Evolutionary conservation across 257 asterid species (phyloP), one percentile per base, ranked within the genome.

Genomic region (Gentiana macrophylla): DNA sequence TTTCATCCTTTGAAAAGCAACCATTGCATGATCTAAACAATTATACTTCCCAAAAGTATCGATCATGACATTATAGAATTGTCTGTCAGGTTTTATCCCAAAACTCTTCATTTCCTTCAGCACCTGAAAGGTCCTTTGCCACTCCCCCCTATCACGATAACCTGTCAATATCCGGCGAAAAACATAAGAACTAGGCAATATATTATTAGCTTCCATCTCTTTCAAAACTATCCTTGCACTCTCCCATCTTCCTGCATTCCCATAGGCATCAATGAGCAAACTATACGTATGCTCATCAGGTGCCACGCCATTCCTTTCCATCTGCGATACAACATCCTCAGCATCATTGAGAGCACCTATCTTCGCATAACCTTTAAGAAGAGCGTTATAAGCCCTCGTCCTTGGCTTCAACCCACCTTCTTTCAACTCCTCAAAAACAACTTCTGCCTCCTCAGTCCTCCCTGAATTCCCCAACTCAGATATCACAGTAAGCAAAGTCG

Each of bases 161-260:
- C 79, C 69, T 34, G 95, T 82, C 71, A 91, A 79, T 49, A 91
- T 86, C 71, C 96, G 71, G 66, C 83, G 70, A 63, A 91, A 91
- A 35, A 84, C 86, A 24, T 70, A 80, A 1, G 94, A 67, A 67
- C 78, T 87, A 5, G 96, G 96, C 71, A 72, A 78, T 44, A 87
- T 86, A 13, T 75, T 73, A 53, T 84, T 84, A 1, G 82, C 78
- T 64, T 91, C 87, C 95, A 91, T 91, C 62, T 84, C 98, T 54
- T 84, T 80, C 77, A 91, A 67, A 68, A 91, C 94, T 47, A 91
- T 82, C 67, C 89, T 71, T 8, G 94, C 95, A 60, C 94, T 82
- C 77, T 91, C 98, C 98, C 98, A 91, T 57, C 96, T 79, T 66
- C 95, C 96, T 0, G 96, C 98, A 76, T 84, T 84, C 38, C 94